Evolutionary conservation across 768 basidiomycete species (phyloP).

Genomic region (Trametes cingulata): DNA sequence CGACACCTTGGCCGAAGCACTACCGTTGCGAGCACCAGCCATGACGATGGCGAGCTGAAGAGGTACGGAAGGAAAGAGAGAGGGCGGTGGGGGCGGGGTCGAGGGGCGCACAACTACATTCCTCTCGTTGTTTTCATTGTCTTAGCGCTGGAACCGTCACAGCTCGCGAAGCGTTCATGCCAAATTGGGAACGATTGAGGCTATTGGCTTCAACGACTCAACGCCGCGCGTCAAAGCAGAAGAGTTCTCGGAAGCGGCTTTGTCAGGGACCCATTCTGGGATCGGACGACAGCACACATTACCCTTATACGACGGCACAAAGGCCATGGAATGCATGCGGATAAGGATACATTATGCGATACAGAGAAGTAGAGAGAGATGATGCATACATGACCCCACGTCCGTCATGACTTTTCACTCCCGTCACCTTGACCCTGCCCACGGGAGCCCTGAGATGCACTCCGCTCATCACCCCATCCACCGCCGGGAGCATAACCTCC

Average conservation of each 20-base stretch:
- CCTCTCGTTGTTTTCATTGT: constrained; percentile 11
- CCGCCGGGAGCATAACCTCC: neutral
- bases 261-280: too few relatives aligned
- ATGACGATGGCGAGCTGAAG: neutral
- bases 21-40: constrained; percentile 11
- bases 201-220: constrained; percentile 15
- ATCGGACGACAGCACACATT: too few relatives aligned
- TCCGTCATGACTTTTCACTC: neutral
- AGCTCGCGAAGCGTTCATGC: constrained; percentile 6
- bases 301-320: neutral
- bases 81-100: neutral
- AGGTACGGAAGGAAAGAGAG: neutral
- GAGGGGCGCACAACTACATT: constrained; percentile 12
- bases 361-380: neutral
- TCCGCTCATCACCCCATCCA: constrained; percentile 10
- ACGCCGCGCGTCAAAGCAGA: neutral
- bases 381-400: neutral
- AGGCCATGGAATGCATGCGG: neutral
- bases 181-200: constrained; percentile 5
- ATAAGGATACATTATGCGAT: constrained; percentile 1
- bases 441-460: neutral
- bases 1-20: constrained; percentile 15
- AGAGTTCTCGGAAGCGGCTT: too few relatives aligned
- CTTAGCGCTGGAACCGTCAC: constrained; percentile 15
- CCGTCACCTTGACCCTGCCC: neutral